Evolutionary conservation across 257 asterid species (phyloP).

Genomic region (Fraxinus pennsylvanica): DNA sequence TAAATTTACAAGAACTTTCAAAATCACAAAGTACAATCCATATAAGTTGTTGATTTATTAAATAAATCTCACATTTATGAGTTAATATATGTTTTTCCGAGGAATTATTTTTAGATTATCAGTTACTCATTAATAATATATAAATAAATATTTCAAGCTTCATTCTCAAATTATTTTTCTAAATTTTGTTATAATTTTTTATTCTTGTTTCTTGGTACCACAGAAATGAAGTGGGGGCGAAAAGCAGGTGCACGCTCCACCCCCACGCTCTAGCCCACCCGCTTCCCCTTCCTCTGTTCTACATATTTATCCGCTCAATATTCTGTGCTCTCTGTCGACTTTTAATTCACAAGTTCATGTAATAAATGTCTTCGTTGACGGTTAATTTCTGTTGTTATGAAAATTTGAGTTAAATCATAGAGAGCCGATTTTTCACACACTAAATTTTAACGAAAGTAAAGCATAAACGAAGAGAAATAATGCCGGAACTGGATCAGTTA

Average conservation of each 20-base stretch:
- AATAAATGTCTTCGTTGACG: background rate
- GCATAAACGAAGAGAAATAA: conserved; percentile 10
- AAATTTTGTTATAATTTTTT: too few relatives aligned
- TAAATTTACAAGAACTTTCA: too few relatives aligned
- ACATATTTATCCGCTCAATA: background rate
- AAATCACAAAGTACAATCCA: too few relatives aligned
- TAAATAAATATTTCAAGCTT: too few relatives aligned
- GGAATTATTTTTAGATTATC: too few relatives aligned
- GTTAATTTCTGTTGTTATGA: background rate
- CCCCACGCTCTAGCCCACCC: background rate
- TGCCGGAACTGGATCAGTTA: conserved; percentile 57
- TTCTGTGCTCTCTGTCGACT: background rate
- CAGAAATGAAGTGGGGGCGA: too few relatives aligned
- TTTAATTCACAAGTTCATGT: background rate
- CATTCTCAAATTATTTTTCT: too few relatives aligned
- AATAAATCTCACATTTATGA: too few relatives aligned
- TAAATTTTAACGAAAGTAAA: background rate
- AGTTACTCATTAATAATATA: too few relatives aligned
- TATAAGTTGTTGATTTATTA: too few relatives aligned
- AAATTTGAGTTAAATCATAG: background rate
- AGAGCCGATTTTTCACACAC: background rate
- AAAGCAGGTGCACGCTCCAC: background rate
- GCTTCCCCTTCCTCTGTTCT: background rate
- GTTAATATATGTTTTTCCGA: too few relatives aligned
- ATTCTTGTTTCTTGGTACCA: too few relatives aligned